phyloP scores from a whole-genome alignment of 2,329 filamentous ascomycete genomes.

The Aspergillus awamori region DNA sequence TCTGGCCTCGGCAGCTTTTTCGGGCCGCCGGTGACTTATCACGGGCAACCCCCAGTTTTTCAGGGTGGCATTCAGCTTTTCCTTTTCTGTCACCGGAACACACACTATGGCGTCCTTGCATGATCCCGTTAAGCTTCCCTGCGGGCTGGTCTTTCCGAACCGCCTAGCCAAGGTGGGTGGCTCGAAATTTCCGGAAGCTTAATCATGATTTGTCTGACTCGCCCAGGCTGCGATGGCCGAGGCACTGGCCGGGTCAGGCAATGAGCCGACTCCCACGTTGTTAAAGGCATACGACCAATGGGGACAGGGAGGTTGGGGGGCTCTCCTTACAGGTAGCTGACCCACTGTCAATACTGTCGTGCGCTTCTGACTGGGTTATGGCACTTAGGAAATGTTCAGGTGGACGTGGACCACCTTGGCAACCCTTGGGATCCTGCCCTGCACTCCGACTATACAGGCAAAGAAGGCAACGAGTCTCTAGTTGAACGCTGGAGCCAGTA shows the following conservation, averaged over 20 bases:
- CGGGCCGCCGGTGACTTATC: slow-evolving; percentile 6
- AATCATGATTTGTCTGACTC: slow-evolving; percentile 5
- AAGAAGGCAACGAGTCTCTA: slow-evolving; percentile 20
- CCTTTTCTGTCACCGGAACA: background rate
- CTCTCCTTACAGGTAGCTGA: slow-evolving; percentile 45
- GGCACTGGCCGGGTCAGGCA: slow-evolving; percentile 49
- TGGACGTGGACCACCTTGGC: slow-evolving; percentile 48
- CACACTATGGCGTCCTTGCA: slow-evolving; percentile 31
- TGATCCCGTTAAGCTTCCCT: slow-evolving; percentile 55
- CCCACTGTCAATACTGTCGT: background rate
- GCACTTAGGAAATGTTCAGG: slow-evolving; percentile 43
- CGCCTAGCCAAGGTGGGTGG: slow-evolving; percentile 50
- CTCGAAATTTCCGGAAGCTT: background rate
- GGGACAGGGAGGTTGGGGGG: slow-evolving; percentile 49
- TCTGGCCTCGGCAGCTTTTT: background rate
- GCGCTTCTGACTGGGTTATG: background rate
- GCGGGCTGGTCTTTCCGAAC: slow-evolving; percentile 60
- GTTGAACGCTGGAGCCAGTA: slow-evolving; percentile 34
- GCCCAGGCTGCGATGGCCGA: slow-evolving; percentile 48
- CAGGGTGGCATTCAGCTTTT: background rate
- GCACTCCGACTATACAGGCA: slow-evolving; percentile 29
- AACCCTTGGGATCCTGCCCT: slow-evolving; percentile 35
- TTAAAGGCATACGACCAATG: slow-evolving; percentile 55
- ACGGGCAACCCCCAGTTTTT: background rate
- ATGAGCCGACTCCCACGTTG: slow-evolving; percentile 50